Base-by-base conservation (phyloP, 2,329 filamentous ascomycete species). In the Colletotrichum neosansevieriae region DNA sequence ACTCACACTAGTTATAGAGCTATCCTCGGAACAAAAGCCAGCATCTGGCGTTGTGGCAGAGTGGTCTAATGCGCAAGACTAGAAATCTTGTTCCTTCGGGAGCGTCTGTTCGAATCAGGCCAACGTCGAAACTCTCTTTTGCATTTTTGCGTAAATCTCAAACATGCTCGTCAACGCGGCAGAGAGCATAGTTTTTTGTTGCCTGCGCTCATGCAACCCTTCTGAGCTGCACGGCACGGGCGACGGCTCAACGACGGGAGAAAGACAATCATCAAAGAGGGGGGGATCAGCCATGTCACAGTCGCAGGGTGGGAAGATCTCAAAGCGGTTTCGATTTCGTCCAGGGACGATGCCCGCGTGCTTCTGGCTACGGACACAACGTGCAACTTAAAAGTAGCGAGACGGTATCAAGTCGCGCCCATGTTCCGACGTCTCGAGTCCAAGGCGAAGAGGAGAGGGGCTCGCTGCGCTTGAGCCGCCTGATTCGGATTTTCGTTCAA, bases 351-450 rank as follows among this genome's bases (percentile, higher is more conserved):
- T 58, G 38, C 54, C 54, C 19, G 54, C 49, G 15, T 29, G 49
- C 32, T 51, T 51, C 24, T 32, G 29, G 24, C 49, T 51, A 29
- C 49, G 49, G 32, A 42, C 24, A 29, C 17, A 21, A 54, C 29
- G 21, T 57, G 57, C 58, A 54, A 61, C 45, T 17, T 13, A 32
- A 12, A 51, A 45, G 40, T 58, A 24, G 40, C 60, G 38, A 59
- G 60, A 59, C 65, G 53, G 65, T 47, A 58, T 54, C 65, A 49
- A 50, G 61, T 42, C 44, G 53, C 38, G 59, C 42, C 47, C 60
- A 54, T 40, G 32, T 64, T 68, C 53, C 65, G 65, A 64, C 65
- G 65, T 68, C 65, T 68, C 60, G 65, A 64, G 21, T 62, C 50
- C 24, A 17, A 13, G 24, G 54, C 13, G 32, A 32, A 15, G 45